Conservation (phyloP, 306 rosid genomes). For the Argentina anserina region DNA sequence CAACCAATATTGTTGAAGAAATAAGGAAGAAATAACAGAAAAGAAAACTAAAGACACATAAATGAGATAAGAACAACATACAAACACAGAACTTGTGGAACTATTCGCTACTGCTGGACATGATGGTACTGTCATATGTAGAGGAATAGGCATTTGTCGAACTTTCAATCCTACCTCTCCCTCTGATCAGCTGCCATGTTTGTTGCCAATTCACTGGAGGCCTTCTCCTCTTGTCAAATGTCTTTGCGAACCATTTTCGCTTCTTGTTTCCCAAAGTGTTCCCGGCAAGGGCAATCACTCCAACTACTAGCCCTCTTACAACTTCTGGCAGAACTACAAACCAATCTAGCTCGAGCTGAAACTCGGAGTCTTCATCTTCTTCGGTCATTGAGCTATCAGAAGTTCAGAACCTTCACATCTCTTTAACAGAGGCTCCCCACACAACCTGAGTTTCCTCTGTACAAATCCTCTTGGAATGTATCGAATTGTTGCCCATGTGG, state of each 20-base stretch:
- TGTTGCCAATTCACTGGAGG: background rate
- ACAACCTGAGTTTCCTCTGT: conserved; percentile 13
- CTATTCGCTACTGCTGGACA: background rate
- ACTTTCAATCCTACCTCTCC: background rate
- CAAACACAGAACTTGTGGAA: background rate
- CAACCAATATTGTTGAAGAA: background rate
- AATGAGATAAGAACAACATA: background rate
- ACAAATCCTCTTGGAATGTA: conserved; percentile 8
- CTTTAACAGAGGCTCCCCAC: conserved; percentile 12
- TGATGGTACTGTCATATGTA: background rate
- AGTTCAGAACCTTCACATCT: conserved; percentile 6
- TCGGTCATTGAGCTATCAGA: background rate
- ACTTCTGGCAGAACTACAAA: background rate
- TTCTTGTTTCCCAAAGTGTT: background rate
- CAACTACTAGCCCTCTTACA: background rate
- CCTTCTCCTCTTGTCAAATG: background rate
- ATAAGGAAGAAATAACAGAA: background rate
- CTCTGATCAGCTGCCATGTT: background rate
- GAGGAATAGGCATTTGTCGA: background rate
- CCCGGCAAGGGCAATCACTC: conserved; percentile 3
- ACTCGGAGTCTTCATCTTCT: background rate
- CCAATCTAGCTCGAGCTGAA: conserved; percentile 1
- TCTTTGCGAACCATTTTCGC: conserved; percentile 6
- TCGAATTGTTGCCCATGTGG: conserved; percentile 16
- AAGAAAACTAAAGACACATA: background rate